Base-by-base conservation (phyloP, 805 yeast genomes). In the Ogataea zsoltii region DNA sequence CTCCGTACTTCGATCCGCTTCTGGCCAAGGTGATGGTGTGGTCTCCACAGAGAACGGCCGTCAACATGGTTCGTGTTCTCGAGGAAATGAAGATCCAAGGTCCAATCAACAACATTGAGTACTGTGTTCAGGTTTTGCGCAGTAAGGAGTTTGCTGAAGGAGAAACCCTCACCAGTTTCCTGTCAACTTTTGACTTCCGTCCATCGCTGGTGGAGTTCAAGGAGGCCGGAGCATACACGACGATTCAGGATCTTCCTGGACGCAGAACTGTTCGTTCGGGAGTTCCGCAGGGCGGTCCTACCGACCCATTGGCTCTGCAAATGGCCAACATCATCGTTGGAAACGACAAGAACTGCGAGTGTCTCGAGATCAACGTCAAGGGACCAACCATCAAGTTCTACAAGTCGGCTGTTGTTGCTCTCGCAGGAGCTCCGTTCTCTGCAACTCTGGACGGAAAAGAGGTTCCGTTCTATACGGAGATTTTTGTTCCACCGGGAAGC, bases 271-370 rank as follows among this genome's bases (percentile, higher is more conserved):
- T 94, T 90, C 81, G 85, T 58, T 76, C 85, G 55, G 99, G 99
- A 63, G 98, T 92, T 42, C 99, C 99, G 21, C 97, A 97, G 7
- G 88, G 96, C 29, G 99, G 99, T 33, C 97, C 98, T 47, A 92
- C 92, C 97, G 99, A 92, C 68, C 79, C 83, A 50, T 89, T 83
- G 56, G 83, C 97, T 3, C 88, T 91, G 71, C 77, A 96, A 58
- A 66, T 88, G 48, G 97, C 96, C 14, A 92, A 92, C 70, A 74
- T 85, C 61, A 81, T 88, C 60, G 98, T 92, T 34, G 98, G 97
- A 48, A 94, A 92, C 66, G 78, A 83, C 55, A 68, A 74, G 50
- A 69, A 75, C 33, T 85, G 96, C 10, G 96, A 97, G 11, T 97
- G 94, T 28, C 75, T 92, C 60, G 99, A 92, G 69, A 74, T 88